Percentiles rank a stretch among this genome's conserved stretches.
These are phyloP conservation scores for Ceriops tagal DNA, from an alignment of 345 rosid species.

Conservation along the genomic window DNA sequence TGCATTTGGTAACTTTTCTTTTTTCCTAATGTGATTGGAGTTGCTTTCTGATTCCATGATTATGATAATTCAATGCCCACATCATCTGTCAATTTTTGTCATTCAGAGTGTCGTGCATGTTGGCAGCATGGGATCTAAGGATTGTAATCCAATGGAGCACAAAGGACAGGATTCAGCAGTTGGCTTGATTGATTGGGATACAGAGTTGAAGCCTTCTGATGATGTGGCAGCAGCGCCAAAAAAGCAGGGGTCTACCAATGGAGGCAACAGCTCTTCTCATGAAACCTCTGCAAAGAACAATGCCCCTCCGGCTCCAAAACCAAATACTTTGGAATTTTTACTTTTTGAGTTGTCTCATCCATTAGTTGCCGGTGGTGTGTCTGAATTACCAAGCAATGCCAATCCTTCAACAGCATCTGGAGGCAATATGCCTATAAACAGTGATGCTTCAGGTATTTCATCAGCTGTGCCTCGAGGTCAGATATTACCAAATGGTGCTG, in stretches of 20 bases:
- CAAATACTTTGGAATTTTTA: conserved; percentile 56
- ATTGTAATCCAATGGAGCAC: conserved; percentile 19
- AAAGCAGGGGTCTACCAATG: conserved; percentile 20
- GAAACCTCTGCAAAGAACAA: conserved; percentile 29
- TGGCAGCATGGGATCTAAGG: conserved; percentile 11
- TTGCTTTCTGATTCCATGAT: neutral
- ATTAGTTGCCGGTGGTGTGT: conserved; percentile 9
- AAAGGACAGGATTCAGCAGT: conserved; percentile 19
- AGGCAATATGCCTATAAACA: conserved; percentile 6
- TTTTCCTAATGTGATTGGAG: neutral
- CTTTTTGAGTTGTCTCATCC: conserved; percentile 50
- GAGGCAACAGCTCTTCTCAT: conserved; percentile 25
- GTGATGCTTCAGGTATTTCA: conserved; percentile 11
- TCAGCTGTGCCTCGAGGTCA: conserved; percentile 17
- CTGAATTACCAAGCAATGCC: conserved; percentile 15
- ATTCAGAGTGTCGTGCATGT: conserved; percentile 40
- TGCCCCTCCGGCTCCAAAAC: conserved; percentile 29
- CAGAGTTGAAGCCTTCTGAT: conserved; percentile 24
- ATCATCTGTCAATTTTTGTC: neutral
- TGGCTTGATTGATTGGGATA: conserved; percentile 37
- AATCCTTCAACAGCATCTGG: conserved; percentile 21
- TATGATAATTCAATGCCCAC: neutral
- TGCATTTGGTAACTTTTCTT: neutral
- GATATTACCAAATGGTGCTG: conserved; percentile 9
- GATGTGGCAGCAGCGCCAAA: conserved; percentile 17